phyloP scores from a whole-genome alignment of 2,329 filamentous ascomycete species.

The Alternaria novae-zelandiae region DNA sequence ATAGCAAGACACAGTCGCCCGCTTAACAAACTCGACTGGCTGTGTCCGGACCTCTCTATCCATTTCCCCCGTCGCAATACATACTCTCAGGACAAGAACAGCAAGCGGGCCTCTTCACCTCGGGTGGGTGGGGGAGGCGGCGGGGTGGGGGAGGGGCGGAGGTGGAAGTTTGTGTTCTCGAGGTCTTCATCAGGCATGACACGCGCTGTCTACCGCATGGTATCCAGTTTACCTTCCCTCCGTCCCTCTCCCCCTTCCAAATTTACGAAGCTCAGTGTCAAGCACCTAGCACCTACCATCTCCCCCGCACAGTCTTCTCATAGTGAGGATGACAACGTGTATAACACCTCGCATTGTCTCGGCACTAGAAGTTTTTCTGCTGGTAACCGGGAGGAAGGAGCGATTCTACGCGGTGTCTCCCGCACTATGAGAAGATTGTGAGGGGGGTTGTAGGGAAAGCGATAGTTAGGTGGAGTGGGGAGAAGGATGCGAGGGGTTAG shows the following conservation, averaged over 20 bases:
- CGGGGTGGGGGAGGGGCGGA: background rate
- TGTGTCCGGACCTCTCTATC: too few species aligned
- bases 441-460: background rate
- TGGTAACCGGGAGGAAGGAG: background rate
- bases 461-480: background rate
- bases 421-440: background rate
- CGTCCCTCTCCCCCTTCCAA: too few species aligned
- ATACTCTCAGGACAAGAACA: too few species aligned
- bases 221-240: too few species aligned
- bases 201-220: too few species aligned
- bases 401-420: background rate
- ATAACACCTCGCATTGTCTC: background rate
- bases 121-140: background rate
- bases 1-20: too few species aligned
- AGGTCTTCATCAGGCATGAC: background rate
- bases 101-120: background rate
- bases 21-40: too few species aligned
- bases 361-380: background rate
- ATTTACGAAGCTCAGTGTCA: too few species aligned
- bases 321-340: background rate
- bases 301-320: background rate
- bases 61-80: too few species aligned
- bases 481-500: too few species aligned
- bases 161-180: background rate
- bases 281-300: background rate